A percentile compares a stretch with the other conserved stretches of the same genome.
Conservation (phyloP, 1,284 basidiomycete species). For the Abortiporus biennis region DNA sequence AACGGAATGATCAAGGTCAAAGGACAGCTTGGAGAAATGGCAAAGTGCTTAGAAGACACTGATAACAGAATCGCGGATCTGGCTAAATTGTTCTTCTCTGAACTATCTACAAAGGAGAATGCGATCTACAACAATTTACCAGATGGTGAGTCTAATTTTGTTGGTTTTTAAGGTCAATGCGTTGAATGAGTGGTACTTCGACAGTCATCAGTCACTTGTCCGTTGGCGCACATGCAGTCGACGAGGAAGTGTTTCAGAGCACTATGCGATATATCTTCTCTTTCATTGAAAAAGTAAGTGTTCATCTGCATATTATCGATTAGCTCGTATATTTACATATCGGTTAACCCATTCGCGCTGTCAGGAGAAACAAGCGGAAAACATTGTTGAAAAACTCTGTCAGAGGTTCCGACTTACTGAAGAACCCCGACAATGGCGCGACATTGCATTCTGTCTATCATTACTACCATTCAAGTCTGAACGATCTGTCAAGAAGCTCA, state of each 20-base stretch:
- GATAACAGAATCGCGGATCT: conserved; percentile 88
- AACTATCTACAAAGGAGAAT: conserved; percentile 97
- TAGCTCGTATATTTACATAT: not conserved
- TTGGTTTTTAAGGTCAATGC: too few species aligned
- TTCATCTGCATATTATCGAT: not conserved
- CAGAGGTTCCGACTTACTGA: conserved; percentile 88
- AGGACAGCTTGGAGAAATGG: conserved; percentile 98
- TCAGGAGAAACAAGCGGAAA: conserved; percentile 93
- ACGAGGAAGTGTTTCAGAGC: conserved; percentile 87
- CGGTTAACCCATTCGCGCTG: conserved; percentile 1
- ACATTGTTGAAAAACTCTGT: conserved; percentile 91
- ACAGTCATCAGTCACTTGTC: conserved; percentile 92
- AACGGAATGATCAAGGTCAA: conserved; percentile 99
- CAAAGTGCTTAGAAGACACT: conserved; percentile 95
- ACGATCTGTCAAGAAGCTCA: conserved; percentile 91
- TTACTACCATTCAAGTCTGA: conserved; percentile 97
- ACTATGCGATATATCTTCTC: conserved; percentile 96
- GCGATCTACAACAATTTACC: conserved; percentile 99
- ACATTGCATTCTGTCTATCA: conserved; percentile 94
- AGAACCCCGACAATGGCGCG: conserved; percentile 93
- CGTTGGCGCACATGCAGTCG: conserved; percentile 89
- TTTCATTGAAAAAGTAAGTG: conserved; percentile 88
- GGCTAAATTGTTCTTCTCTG: conserved; percentile 95
- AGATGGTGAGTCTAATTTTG: conserved; percentile 49
- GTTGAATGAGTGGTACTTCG: too few species aligned